A percentile compares a stretch with the other conserved stretches of the same genome.
These are phyloP conservation scores for Trichoderma pleuroti DNA, from an alignment of 2,329 filamentous ascomycete species.

Conservation along the genomic window DNA sequence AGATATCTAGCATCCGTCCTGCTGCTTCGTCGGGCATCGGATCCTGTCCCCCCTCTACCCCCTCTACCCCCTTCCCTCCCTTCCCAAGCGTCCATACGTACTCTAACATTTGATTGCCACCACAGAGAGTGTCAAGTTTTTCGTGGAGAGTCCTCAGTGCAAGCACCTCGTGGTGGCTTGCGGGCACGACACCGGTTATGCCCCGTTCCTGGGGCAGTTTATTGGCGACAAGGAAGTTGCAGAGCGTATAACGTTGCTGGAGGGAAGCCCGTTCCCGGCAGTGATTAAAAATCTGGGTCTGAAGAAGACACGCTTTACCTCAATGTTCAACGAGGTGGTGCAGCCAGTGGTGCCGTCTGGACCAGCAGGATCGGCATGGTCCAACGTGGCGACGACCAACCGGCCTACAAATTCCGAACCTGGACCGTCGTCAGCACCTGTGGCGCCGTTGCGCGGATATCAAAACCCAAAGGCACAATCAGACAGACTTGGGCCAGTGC, in stretches of 20 bases:
- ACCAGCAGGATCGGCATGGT: not conserved
- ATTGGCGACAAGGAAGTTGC: not conserved
- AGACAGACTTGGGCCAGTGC: not conserved
- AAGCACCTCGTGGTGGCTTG: constrained; percentile 10
- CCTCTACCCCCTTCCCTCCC: no score
- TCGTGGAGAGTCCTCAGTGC: constrained; percentile 5
- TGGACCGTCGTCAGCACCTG: not conserved
- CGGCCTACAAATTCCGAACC: not conserved
- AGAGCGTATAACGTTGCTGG: not conserved
- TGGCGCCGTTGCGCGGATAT: not conserved
- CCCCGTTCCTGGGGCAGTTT: constrained; percentile 4
- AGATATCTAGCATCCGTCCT: not conserved
- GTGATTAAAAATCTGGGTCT: not conserved
- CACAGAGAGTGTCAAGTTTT: constrained; percentile 1
- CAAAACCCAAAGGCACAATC: not conserved
- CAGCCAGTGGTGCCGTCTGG: not conserved
- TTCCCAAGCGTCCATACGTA: not conserved
- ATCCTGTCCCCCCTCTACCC: not conserved
- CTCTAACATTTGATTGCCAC: not conserved
- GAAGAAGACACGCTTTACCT: not conserved
- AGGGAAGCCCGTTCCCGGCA: not conserved
- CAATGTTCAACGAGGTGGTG: not conserved
- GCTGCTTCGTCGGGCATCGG: not conserved
- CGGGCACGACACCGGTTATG: constrained; percentile 10
- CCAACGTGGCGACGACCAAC: not conserved